Evolutionary conservation across 768 basidiomycete genomes (phyloP).

Genomic region (Hemileccinum rubropunctum): DNA sequence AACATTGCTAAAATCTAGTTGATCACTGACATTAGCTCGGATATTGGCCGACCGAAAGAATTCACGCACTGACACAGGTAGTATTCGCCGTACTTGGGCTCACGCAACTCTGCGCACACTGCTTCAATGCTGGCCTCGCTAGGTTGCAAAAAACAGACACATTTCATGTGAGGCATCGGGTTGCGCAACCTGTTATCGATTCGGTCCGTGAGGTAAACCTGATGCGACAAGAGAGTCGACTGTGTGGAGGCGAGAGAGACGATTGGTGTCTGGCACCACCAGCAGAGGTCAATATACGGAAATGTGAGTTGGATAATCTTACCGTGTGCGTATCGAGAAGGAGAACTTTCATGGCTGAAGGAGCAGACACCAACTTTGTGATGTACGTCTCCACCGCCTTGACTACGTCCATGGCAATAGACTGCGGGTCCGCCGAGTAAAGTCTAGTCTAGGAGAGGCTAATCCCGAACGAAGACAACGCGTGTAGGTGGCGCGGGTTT

Average conservation of each 20-base stretch:
- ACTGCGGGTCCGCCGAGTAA: not conserved
- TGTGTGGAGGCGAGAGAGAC: conserved; percentile 94
- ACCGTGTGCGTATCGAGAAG: conserved; percentile 94
- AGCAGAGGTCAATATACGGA: not conserved
- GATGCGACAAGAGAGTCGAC: conserved; percentile 87
- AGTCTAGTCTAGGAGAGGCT: not conserved
- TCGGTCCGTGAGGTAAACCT: conserved; percentile 96
- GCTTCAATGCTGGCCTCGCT: conserved; percentile 80
- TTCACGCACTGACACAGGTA: conserved; percentile 96
- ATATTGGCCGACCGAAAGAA: conserved; percentile 31
- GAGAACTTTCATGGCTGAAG: conserved; percentile 91
- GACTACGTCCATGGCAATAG: conserved; percentile 79
- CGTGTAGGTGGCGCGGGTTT: not conserved
- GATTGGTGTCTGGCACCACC: conserved; percentile 76
- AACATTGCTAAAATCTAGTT: conserved; percentile 90
- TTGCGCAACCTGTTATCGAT: conserved; percentile 94
- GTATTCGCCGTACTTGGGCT: conserved; percentile 96
- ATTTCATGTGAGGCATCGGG: conserved; percentile 95
- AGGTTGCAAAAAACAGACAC: conserved; percentile 88
- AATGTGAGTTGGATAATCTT: conserved; percentile 22
- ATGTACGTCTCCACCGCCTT: conserved; percentile 96
- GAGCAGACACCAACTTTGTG: conserved; percentile 81
- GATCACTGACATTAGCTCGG: conserved; percentile 14
- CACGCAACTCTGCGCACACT: conserved; percentile 77
- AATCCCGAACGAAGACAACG: not conserved